Base-by-base conservation (phyloP, 2,329 filamentous ascomycete species). In the Lasiodiplodia hormozganensis region DNA sequence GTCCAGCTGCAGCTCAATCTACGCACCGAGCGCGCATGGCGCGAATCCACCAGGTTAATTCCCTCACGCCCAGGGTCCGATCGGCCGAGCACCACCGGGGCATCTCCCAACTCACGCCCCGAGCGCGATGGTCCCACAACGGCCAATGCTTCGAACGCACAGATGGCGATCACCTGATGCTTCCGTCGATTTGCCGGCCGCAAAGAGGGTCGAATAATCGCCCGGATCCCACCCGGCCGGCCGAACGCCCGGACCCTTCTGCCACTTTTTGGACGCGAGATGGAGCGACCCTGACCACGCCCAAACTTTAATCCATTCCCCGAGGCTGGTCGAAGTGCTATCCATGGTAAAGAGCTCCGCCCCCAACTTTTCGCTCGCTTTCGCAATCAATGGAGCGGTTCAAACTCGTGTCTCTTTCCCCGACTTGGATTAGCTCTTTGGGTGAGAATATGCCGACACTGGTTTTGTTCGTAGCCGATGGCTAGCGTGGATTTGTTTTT, bases 81-180 rank as follows among this genome's bases (percentile, higher is more conserved):
- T 64, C 60, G 60, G 60, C 60, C 43, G 43, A 64, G 60, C 43
- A 51, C 60, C 23, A n/a, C 38, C 40, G 14, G 40, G 10, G 16
- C 40, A 25, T 34, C 21, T 11, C 58, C 12, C 14, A 34, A 18
- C 31, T 21, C 43, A 11, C 31, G 34, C 54, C 34, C 54, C 31
- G 4, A 23, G 21, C 34, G 43, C 43, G 18, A 34, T 21, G 54
- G 34, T n/a, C 47, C n/a, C 12, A 10, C 1, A 28, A 12, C 58
- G n/a, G 12, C 14, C 47, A 49, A 34, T 21, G 43, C 43, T 47
- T 11, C 7, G 7, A n/a, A 16, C 58, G 38, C 43, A 64, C 60
- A n/a, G 47, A 28, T 43, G 60, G 60, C 31, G 60, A 64, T 64
- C 60, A 64, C 60, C 60, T 64, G 60, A 64, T 64, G 47, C 47